Evolutionary conservation across 148 eudicot genomes (phyloP), one percentile per base, ranked within the genome.

Genomic region (Linanthus parryae): DNA sequence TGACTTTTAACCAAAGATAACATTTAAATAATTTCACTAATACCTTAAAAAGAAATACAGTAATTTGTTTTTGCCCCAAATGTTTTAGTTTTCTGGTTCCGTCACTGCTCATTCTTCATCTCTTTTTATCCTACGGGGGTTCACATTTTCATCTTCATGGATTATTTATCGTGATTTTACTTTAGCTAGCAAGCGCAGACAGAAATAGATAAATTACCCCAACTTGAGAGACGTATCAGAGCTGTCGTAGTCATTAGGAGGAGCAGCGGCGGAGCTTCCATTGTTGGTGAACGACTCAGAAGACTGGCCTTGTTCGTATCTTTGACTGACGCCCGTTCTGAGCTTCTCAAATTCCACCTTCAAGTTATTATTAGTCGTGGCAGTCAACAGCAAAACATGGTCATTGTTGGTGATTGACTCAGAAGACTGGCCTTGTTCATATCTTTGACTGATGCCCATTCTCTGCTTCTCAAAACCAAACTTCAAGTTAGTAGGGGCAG

Each of bases 141-240:
- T n/a, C n/a, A n/a, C n/a, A n/a, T n/a, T n/a, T n/a, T n/a, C n/a
- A n/a, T n/a, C n/a, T n/a, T n/a, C n/a, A n/a, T n/a, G n/a, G n/a
- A n/a, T n/a, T n/a, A n/a, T n/a, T n/a, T n/a, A n/a, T n/a, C n/a
- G n/a, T n/a, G n/a, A n/a, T n/a, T n/a, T n/a, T n/a, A n/a, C n/a
- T n/a, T n/a, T n/a, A n/a, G n/a, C n/a, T n/a, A n/a, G n/a, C n/a
- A n/a, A n/a, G n/a, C n/a, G n/a, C n/a, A n/a, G n/a, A n/a, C n/a
- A n/a, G n/a, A n/a, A n/a, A n/a, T n/a, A n/a, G 25, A 25, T 34
- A 10, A 18, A 42, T 50, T 22, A 60, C 64, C 64, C 48, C 47
- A 60, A 49, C 46, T 30, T 60, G 64, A 60, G 64, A 37, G 34
- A 60, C 39, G 31, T 60, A 33, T 60, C 49, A 37, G 64, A 48